These are phyloP conservation scores for Chaetomiaceae sp. DNA, from an alignment of 2,329 filamentous ascomycete species.

Conservation along the genomic window DNA sequence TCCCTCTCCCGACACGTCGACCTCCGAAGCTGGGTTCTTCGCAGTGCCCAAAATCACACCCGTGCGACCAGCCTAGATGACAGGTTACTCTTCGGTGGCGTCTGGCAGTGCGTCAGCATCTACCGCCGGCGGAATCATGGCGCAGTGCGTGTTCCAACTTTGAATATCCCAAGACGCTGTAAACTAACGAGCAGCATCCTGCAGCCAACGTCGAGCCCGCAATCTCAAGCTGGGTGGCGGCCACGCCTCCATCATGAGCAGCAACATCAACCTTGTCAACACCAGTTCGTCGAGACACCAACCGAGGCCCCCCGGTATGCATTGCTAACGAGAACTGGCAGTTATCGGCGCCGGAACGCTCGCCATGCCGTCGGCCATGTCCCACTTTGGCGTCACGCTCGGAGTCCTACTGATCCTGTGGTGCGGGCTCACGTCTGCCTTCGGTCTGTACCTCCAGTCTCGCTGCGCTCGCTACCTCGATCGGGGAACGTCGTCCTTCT, in stretches of 20 bases:
- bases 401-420: slow-evolving; percentile 82
- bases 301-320: too few relatives aligned
- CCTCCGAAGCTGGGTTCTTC: too few relatives aligned
- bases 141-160: slow-evolving; percentile 36
- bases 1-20: background rate
- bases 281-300: slow-evolving; percentile 60
- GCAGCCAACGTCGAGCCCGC: slow-evolving; percentile 52
- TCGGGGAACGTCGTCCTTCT: slow-evolving; percentile 83
- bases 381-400: slow-evolving; percentile 88
- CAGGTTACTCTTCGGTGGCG: slow-evolving; percentile 50
- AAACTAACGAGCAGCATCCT: background rate
- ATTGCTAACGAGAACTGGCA: slow-evolving; percentile 35
- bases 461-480: slow-evolving; percentile 92
- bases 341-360: slow-evolving; percentile 92
- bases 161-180: too few relatives aligned
- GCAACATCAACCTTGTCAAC: slow-evolving; percentile 91
- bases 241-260: slow-evolving; percentile 82
- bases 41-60: too few relatives aligned
- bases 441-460: slow-evolving; percentile 91
- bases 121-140: slow-evolving; percentile 43
- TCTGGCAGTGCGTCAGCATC: slow-evolving; percentile 41
- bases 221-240: slow-evolving; percentile 72
- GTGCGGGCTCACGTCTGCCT: slow-evolving; percentile 83
- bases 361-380: slow-evolving; percentile 91
- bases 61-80: slow-evolving; percentile 39